Evolutionary conservation across 2,329 filamentous ascomycete genomes (phyloP).

Genomic region (Aspergillus pseudoterreus): DNA sequence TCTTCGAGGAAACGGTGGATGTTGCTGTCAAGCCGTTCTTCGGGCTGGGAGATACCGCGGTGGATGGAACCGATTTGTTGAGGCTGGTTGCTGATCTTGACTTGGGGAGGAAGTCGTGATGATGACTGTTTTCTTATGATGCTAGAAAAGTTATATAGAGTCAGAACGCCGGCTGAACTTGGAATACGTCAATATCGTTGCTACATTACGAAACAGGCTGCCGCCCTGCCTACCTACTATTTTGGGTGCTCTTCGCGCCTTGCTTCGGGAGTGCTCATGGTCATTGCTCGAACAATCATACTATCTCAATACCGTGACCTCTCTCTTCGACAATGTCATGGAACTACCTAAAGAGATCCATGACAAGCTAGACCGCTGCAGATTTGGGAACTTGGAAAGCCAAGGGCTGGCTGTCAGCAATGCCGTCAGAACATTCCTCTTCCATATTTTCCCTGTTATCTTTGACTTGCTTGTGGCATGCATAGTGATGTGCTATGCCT

Average conservation of each 20-base stretch:
- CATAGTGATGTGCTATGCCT: too few species aligned
- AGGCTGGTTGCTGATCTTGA: constrained; percentile 40
- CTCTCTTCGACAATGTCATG: constrained; percentile 65
- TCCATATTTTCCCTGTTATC: too few species aligned
- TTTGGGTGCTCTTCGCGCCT: constrained; percentile 4
- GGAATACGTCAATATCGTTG: too few species aligned
- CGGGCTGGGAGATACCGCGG: constrained; percentile 25
- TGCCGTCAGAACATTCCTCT: too few species aligned
- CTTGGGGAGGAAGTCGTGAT: constrained; percentile 32
- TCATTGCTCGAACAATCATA: constrained; percentile 56
- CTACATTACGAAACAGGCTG: too few species aligned
- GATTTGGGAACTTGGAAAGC: constrained; percentile 63
- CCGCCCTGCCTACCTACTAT: too few species aligned
- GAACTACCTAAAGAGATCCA: background rate
- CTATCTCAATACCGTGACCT: constrained; percentile 55
- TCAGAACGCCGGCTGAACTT: background rate
- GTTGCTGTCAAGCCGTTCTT: constrained; percentile 69
- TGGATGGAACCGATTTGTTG: constrained; percentile 26
- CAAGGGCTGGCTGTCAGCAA: constrained; percentile 40
- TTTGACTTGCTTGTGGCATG: too few species aligned
- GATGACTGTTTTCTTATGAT: too few species aligned
- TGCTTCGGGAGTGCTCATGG: constrained; percentile 51
- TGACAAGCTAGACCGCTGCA: constrained; percentile 56
- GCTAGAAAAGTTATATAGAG: background rate
- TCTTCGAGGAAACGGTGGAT: constrained; percentile 73